A percentile compares a stretch with the other conserved stretches of the same genome.
Evolutionary conservation across 2,329 filamentous ascomycete species (phyloP).

Genomic region (Aureobasidium sp.): DNA sequence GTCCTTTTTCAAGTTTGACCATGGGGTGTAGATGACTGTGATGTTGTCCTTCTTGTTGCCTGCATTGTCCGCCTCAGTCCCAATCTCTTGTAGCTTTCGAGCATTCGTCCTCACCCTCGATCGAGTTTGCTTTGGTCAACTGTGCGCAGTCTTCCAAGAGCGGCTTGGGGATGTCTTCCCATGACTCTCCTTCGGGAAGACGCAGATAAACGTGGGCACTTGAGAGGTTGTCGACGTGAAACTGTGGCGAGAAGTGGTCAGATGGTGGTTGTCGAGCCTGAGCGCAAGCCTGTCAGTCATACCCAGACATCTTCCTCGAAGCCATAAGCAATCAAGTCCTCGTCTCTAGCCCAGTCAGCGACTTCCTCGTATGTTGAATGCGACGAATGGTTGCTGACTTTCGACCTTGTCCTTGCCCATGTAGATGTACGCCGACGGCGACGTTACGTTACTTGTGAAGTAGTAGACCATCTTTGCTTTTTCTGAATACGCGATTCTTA

Average conservation of each 20-base stretch:
- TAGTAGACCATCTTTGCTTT: constrained; percentile 74
- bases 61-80: constrained; percentile 28
- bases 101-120: constrained; percentile 59
- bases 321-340: constrained; percentile 90
- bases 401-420: constrained; percentile 99
- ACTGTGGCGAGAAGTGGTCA: constrained; percentile 44
- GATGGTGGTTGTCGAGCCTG: neutral
- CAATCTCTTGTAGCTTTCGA: neutral
- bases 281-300: constrained; percentile 15
- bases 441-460: constrained; percentile 78
- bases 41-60: constrained; percentile 99
- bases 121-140: constrained; percentile 96
- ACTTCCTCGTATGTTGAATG: constrained; percentile 17
- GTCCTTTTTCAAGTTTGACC: constrained; percentile 92
- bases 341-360: constrained; percentile 55
- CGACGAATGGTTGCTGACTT: constrained; percentile 53
- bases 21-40: constrained; percentile 94
- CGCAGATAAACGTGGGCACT: constrained; percentile 95
- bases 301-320: constrained; percentile 95
- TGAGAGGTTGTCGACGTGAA: constrained; percentile 95
- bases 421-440: constrained; percentile 81
- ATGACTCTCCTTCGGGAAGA: constrained; percentile 67
- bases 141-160: constrained; percentile 87
- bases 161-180: constrained; percentile 71
- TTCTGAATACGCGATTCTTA: neutral